A percentile compares a stretch with the other conserved stretches of the same genome.
Conservation (phyloP, 768 basidiomycete genomes). For the Bullera alba region DNA sequence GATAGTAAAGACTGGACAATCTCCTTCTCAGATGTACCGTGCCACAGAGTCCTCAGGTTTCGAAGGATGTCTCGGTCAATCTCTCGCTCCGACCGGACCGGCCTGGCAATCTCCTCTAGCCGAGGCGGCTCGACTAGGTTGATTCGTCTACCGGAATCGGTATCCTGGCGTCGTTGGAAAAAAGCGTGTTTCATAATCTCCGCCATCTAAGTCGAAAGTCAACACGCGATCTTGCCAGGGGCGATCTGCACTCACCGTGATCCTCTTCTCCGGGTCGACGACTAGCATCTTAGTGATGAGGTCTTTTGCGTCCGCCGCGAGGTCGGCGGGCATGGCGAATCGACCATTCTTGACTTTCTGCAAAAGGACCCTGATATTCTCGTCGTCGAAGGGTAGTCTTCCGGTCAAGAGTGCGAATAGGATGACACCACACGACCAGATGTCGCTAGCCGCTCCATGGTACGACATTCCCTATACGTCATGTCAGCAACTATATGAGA, state of each 20-base stretch:
- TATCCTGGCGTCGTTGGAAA: conserved; percentile 52
- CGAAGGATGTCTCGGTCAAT: conserved; percentile 72
- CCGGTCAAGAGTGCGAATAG: conserved; percentile 85
- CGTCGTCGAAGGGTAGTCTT: conserved; percentile 87
- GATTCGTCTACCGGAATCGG: conserved; percentile 19
- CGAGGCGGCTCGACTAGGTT: conserved; percentile 55
- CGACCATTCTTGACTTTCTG: conserved; percentile 78
- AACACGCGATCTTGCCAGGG: conserved; percentile 26
- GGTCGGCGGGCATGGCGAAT: conserved; percentile 72
- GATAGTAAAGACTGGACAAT: conserved; percentile 39
- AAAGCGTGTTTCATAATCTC: conserved; percentile 83
- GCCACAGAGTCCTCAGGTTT: conserved; percentile 78
- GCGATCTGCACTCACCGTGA: conserved; percentile 55
- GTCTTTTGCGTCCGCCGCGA: conserved; percentile 78
- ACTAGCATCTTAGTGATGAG: conserved; percentile 80
- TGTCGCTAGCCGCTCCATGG: conserved; percentile 80
- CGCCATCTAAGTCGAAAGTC: conserved; percentile 57
- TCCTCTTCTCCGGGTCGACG: conserved; percentile 70
- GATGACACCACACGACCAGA: conserved; percentile 95
- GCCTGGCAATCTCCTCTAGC: conserved; percentile 61
- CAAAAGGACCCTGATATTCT: conserved; percentile 61
- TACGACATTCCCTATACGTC: conserved; percentile 65
- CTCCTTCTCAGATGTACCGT: conserved; percentile 46
- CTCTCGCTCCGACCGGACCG: conserved; percentile 60
- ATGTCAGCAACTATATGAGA: background rate